phyloP scores from a whole-genome alignment of 169 alveolate species.

The Perkinsus chesapeaki region DNA sequence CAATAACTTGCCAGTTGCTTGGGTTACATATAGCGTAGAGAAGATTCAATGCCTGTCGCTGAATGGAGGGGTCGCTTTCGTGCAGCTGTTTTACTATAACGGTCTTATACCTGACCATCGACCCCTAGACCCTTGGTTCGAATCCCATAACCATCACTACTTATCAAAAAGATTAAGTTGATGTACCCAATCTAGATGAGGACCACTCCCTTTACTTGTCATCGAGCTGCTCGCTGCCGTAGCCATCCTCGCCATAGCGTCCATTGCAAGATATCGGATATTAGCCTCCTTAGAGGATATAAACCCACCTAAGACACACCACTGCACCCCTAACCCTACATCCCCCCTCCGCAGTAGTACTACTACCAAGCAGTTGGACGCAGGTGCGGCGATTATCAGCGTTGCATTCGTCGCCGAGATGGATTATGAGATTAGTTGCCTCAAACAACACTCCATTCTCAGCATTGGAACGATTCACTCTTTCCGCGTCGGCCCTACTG shows the following conservation, averaged over 20 bases:
- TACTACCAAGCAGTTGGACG: slow-evolving; percentile 54
- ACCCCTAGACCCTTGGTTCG: neutral
- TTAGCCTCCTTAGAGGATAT: slow-evolving; percentile 62
- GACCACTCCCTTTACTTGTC: neutral
- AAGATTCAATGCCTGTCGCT: slow-evolving; percentile 71
- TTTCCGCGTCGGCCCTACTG: slow-evolving; percentile 62
- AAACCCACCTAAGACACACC: slow-evolving; percentile 12
- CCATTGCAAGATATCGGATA: slow-evolving; percentile 73
- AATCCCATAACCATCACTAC: neutral
- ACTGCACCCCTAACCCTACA: neutral
- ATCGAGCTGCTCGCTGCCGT: neutral
- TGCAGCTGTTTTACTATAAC: neutral
- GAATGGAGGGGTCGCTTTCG: slow-evolving; percentile 65
- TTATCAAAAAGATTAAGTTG: neutral
- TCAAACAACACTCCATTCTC: slow-evolving; percentile 77
- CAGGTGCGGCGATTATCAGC: slow-evolving; percentile 5
- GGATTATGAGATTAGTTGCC: slow-evolving; percentile 70
- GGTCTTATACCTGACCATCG: neutral
- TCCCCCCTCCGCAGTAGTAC: slow-evolving; percentile 13
- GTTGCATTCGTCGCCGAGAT: slow-evolving; percentile 10
- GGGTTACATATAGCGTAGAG: slow-evolving; percentile 62
- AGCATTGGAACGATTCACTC: slow-evolving; percentile 69
- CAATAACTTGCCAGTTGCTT: slow-evolving; percentile 57
- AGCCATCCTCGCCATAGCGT: slow-evolving; percentile 69
- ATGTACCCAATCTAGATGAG: neutral